Base-by-base conservation (phyloP, 1,284 basidiomycete species). In the Sanghuangporus sanghuang region DNA sequence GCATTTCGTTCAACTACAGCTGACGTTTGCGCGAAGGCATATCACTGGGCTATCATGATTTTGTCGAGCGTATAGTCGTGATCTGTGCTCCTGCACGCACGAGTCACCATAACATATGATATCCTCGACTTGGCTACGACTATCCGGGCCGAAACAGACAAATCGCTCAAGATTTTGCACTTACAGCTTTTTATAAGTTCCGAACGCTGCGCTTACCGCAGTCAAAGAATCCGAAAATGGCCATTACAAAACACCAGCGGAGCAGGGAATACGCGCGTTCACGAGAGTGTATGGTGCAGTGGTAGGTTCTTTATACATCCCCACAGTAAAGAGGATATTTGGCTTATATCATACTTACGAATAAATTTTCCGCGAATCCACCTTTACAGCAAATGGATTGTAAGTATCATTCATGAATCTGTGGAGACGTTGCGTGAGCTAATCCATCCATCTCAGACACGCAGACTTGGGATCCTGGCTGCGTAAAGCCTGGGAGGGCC, bases 61-160 rank as follows among this genome's bases (percentile, higher is more conserved):
- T 76, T 23, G 74, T 77, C 18, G 73, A 76, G 39, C 70, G 69
- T 64, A 71, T 76, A 61, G 70, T 76, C n/a, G 69, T 68, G 5
- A 74, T 77, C 56, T 77, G 76, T 65, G 69, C 69, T 11, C 75
- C 76, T 12, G 73, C 74, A 35, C 69, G 76, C n/a, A 77, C 75
- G 1, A 77, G 75, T 61, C 74, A 73, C 4, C 77, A 78, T 55
- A 76, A 77, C 62, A 72, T 72, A 69, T 75, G 76, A 76, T 75
- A 36, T 18, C 50, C 6, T 6, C 52, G 35, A 40, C 18, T 21
- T 12, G 35, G 21, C 61, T 50, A 35, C 36, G 4, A 48, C 7
- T 21, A 36, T 44, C 23, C 23, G 2, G 23, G 23, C 23, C 23
- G 23, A 23, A 23, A 12, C 21, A 32, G 54, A 55, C 44, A 9